phyloP scores from a whole-genome alignment of 192 early-diverging fungal species.

The Coemansia sp. region DNA sequence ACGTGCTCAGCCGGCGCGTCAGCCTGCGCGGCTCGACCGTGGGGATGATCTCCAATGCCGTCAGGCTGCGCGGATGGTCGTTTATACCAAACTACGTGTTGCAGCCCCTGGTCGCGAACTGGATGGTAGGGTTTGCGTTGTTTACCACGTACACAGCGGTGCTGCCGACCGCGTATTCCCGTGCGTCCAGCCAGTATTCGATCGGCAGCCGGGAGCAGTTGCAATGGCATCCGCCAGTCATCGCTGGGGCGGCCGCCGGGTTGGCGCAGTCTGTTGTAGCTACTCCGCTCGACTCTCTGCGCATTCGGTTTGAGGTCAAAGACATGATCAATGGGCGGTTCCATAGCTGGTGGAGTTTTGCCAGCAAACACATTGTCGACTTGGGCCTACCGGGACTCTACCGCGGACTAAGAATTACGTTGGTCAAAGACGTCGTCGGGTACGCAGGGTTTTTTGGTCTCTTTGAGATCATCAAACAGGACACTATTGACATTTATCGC shows the following conservation, averaged over 20 bases:
- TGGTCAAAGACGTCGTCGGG: constrained; percentile 61
- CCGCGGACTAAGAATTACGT: constrained; percentile 41
- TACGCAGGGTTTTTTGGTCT: constrained; percentile 74
- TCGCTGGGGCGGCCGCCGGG: constrained; percentile 61
- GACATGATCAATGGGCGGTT: constrained; percentile 69
- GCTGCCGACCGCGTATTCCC: constrained; percentile 31
- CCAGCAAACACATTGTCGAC: constrained; percentile 46
- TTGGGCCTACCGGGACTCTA: constrained; percentile 30
- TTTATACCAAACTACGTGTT: constrained; percentile 68
- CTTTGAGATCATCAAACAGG: constrained; percentile 72
- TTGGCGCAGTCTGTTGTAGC: constrained; percentile 71
- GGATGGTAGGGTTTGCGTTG: constrained; percentile 66
- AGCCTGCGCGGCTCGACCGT: constrained; percentile 64
- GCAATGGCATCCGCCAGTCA: constrained; percentile 43
- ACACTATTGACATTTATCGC: constrained; percentile 62
- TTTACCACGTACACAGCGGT: constrained; percentile 66
- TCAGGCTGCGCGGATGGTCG: constrained; percentile 62
- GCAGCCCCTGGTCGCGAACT: constrained; percentile 71
- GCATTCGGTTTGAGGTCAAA: constrained; percentile 69
- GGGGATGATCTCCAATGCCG: constrained; percentile 68
- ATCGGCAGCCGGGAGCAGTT: constrained; percentile 20
- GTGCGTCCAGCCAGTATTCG: constrained; percentile 41
- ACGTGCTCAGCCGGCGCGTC: constrained; percentile 27
- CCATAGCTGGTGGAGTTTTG: constrained; percentile 64
- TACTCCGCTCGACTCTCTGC: constrained; percentile 68